A percentile compares a stretch with the other conserved stretches of the same genome.
phyloP scores from a whole-genome alignment of 805 yeast species.

The Myxozyma sirexii region DNA sequence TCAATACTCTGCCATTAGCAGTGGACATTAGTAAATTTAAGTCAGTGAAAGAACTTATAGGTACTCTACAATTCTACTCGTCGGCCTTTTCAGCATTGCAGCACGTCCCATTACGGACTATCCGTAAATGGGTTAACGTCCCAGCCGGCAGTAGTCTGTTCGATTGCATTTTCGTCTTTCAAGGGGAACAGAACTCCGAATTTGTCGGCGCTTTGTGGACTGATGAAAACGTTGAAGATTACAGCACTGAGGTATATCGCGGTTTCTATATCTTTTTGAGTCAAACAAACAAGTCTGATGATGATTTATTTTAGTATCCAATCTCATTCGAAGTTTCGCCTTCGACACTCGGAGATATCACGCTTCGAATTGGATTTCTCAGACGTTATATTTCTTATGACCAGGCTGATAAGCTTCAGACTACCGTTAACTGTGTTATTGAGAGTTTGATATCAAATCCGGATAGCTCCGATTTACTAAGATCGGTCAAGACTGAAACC shows the following conservation, averaged over 20 bases:
- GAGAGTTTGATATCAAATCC: background rate
- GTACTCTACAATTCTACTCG: slow-evolving; percentile 10
- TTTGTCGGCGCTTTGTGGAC: slow-evolving; percentile 22
- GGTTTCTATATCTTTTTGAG: background rate
- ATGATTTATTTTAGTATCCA: slow-evolving; percentile 14
- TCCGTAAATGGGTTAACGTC: slow-evolving; percentile 31
- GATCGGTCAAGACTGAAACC: background rate
- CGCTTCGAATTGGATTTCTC: slow-evolving; percentile 12
- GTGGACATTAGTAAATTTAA: background rate
- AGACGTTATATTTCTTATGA: background rate
- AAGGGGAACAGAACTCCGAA: background rate
- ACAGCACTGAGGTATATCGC: slow-evolving; percentile 12
- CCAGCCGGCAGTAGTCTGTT: slow-evolving; percentile 10
- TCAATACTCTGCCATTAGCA: slow-evolving; percentile 33
- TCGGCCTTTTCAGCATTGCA: slow-evolving; percentile 24
- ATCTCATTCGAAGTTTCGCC: slow-evolving; percentile 30
- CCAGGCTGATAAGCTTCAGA: slow-evolving; percentile 4
- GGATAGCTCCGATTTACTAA: background rate
- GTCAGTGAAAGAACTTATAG: slow-evolving; percentile 1
- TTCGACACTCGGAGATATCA: background rate
- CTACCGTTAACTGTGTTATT: background rate
- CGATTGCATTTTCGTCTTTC: slow-evolving; percentile 31
- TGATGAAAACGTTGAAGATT: background rate
- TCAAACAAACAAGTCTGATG: background rate
- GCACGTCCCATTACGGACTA: slow-evolving; percentile 28